Evolutionary conservation across 352 stramenopile species (phyloP).

Genomic region (Phytopythium delawarense): DNA sequence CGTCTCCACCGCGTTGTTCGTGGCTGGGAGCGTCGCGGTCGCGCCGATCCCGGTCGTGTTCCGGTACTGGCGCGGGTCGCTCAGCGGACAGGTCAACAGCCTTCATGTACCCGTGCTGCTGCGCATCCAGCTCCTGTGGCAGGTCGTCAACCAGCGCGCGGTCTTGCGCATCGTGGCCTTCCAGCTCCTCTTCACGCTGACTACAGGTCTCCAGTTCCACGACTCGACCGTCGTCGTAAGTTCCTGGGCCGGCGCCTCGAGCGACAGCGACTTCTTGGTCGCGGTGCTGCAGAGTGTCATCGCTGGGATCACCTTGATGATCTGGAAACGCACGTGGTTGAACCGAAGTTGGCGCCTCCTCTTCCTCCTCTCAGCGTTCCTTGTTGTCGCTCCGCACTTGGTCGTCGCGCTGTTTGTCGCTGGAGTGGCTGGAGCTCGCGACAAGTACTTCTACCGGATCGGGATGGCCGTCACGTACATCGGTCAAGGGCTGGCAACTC

Average conservation of each 20-base stretch:
- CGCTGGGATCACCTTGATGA: slow-evolving; percentile 14
- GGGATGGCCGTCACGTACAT: slow-evolving; percentile 23
- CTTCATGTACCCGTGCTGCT: slow-evolving; percentile 23
- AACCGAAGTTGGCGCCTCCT: slow-evolving; percentile 32
- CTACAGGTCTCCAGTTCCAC: slow-evolving; percentile 27
- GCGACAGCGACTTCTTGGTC: slow-evolving; percentile 16
- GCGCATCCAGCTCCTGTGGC: slow-evolving; percentile 34
- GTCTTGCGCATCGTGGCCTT: slow-evolving; percentile 39
- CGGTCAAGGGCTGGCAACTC: slow-evolving; percentile 11
- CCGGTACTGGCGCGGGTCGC: slow-evolving; percentile 28
- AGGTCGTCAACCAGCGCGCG: slow-evolving; percentile 46
- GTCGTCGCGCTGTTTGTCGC: slow-evolving; percentile 15
- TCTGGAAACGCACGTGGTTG: slow-evolving; percentile 36
- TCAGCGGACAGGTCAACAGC: slow-evolving; percentile 1
- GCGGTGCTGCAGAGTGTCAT: slow-evolving; percentile 15
- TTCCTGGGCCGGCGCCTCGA: slow-evolving; percentile 18
- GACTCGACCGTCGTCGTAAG: slow-evolving; percentile 18
- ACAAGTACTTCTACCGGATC: slow-evolving; percentile 27
- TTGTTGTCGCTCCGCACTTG: slow-evolving; percentile 25
- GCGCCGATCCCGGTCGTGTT: slow-evolving; percentile 23
- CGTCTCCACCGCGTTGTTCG: slow-evolving; percentile 7
- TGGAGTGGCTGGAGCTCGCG: slow-evolving; percentile 20
- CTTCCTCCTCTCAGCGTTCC: slow-evolving; percentile 16
- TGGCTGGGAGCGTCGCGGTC: slow-evolving; percentile 24
- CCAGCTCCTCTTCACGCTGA: slow-evolving; percentile 34